phyloP scores from a whole-genome alignment of 768 basidiomycete species.

The Tulasnella sp. region DNA sequence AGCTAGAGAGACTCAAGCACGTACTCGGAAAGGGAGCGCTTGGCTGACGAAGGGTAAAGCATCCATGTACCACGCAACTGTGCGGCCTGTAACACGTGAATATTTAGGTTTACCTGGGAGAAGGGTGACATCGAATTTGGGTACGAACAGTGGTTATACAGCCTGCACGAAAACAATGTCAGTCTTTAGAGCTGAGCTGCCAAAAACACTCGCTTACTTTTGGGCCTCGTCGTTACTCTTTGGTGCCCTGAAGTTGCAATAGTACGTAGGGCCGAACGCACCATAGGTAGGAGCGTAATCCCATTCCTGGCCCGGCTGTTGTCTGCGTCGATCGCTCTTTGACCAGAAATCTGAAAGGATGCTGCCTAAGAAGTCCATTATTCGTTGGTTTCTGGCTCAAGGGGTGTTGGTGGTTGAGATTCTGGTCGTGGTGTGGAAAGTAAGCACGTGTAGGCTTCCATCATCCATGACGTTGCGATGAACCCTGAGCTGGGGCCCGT shows the following conservation, averaged over 20 bases:
- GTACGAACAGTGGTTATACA: slow-evolving; percentile 14
- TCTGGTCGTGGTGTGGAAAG: not conserved
- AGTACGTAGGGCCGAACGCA: slow-evolving; percentile 12
- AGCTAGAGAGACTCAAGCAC: not conserved
- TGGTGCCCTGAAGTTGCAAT: slow-evolving; percentile 1
- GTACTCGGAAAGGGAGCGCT: slow-evolving; percentile 12
- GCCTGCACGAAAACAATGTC: not conserved
- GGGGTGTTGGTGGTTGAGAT: not conserved
- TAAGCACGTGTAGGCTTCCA: not conserved
- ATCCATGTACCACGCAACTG: slow-evolving; percentile 17
- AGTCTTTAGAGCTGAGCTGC: not conserved
- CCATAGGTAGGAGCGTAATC: slow-evolving; percentile 12
- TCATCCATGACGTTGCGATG: not conserved
- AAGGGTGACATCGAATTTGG: not conserved
- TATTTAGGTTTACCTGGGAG: not conserved
- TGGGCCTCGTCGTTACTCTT: slow-evolving; percentile 15
- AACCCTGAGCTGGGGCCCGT: not conserved
- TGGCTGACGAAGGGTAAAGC: slow-evolving; percentile 14
- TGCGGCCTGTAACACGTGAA: not conserved
- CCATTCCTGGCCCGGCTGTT: not conserved
- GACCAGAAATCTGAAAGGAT: not conserved
- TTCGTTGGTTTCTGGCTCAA: too few relatives aligned
- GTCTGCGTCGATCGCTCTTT: not conserved
- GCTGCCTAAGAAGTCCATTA: not conserved
- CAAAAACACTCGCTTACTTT: not conserved